Evolutionary conservation across 83 land plant genomes (phyloP).

Genomic region (Picea mariana): DNA sequence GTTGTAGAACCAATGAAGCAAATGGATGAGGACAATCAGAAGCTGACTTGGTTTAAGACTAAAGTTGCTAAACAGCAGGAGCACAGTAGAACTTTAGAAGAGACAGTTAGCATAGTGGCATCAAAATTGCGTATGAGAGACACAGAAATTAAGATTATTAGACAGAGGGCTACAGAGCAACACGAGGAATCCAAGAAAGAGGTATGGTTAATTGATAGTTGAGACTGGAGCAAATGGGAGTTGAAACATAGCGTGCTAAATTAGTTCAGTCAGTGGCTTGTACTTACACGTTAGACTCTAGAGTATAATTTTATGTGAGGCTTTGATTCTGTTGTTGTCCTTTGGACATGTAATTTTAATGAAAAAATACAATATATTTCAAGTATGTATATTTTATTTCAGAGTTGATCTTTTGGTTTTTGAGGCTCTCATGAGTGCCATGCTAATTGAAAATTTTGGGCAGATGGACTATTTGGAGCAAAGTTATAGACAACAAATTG

Average conservation of each 20-base stretch:
- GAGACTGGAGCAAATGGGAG: not conserved
- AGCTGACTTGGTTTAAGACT: conserved; percentile 37
- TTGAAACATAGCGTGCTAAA: not conserved
- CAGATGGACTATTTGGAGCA: conserved; percentile 73
- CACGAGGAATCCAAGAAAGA: conserved; percentile 54
- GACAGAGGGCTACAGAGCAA: conserved; percentile 48
- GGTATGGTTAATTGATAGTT: conserved; percentile 34
- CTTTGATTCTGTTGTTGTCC: not conserved
- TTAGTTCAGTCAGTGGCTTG: not conserved
- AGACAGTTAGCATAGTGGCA: conserved; percentile 39
- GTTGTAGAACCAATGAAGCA: conserved; percentile 72
- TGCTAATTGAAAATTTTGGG: not conserved
- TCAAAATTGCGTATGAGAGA: conserved; percentile 46
- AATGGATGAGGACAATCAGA: conserved; percentile 76
- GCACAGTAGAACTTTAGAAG: conserved; percentile 44
- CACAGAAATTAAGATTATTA: conserved; percentile 56
- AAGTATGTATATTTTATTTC: too few species aligned
- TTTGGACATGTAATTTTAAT: not conserved
- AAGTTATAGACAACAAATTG: conserved; percentile 52
- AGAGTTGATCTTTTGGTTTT: too few species aligned
- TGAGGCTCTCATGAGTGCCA: not conserved
- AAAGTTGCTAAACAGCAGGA: conserved; percentile 45
- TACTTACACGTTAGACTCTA: not conserved
- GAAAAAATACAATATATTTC: not conserved
- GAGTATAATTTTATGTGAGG: not conserved